Evolutionary conservation across 495 filamentous ascomycete species (phyloP).

Genomic region (Saxispiralis lemnorum): DNA sequence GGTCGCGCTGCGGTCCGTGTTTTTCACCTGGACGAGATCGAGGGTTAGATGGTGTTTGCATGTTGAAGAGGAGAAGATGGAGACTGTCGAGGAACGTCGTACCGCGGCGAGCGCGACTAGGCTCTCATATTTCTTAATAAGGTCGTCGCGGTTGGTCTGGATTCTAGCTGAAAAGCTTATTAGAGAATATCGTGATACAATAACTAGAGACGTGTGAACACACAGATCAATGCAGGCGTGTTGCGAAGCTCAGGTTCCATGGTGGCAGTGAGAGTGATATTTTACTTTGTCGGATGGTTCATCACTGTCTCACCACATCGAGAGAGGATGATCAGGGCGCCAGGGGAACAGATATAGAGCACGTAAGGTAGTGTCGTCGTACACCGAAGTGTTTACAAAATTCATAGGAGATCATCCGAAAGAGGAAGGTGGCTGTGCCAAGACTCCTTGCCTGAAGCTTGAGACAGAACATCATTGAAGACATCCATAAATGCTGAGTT

Average conservation of each 20-base stretch:
- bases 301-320: too few species aligned
- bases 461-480: too few species aligned
- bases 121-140: slow-evolving; percentile 44
- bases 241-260: slow-evolving; percentile 11
- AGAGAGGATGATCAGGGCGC: too few species aligned
- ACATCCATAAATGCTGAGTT: too few species aligned
- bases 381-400: too few species aligned
- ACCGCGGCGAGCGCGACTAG: slow-evolving; percentile 42
- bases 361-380: too few species aligned
- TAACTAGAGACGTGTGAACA: not conserved
- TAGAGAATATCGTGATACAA: not conserved
- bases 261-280: not conserved
- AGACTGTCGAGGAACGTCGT: slow-evolving; percentile 4
- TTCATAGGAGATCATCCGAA: too few species aligned
- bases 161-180: slow-evolving; percentile 14
- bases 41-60: slow-evolving; percentile 17
- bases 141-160: slow-evolving; percentile 17
- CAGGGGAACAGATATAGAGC: too few species aligned
- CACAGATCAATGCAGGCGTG: slow-evolving; percentile 6
- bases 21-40: slow-evolving; percentile 20
- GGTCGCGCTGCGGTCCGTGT: slow-evolving; percentile 27
- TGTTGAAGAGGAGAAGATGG: not conserved
- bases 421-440: too few species aligned
- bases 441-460: not conserved
- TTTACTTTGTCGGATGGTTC: too few species aligned